Percentiles rank a stretch among this genome's conserved stretches.
Conservation (phyloP, 768 basidiomycete species). For the Auriscalpium orientale region DNA sequence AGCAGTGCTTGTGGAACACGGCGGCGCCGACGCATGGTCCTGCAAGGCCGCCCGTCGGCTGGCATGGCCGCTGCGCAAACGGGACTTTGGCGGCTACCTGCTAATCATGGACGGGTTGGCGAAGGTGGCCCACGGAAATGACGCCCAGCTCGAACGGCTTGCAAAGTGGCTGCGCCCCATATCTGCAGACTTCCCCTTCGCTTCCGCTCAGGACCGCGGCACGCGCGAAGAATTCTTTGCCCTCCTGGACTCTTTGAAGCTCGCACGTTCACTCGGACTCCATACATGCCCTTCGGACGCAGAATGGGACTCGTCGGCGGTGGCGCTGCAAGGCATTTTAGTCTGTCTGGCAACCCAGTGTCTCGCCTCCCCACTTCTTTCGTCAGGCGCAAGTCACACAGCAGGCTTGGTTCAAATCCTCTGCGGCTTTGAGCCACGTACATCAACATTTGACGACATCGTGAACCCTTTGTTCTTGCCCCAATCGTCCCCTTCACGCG, state of each 20-base stretch:
- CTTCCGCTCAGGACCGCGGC: background rate
- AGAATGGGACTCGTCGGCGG: background rate
- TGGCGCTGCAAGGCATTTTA: background rate
- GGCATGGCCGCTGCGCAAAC: constrained; percentile 22
- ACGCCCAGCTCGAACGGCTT: constrained; percentile 8
- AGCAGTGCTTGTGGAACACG: constrained; percentile 20
- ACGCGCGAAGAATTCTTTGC: background rate
- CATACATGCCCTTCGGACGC: background rate
- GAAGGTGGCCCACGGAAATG: background rate
- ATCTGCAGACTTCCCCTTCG: constrained; percentile 11
- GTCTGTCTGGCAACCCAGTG: background rate
- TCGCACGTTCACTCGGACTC: background rate
- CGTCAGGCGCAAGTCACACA: background rate
- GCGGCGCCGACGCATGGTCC: constrained; percentile 28
- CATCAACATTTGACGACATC: background rate
- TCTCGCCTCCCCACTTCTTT: background rate
- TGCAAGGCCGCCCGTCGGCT: constrained; percentile 35
- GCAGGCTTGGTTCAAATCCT: background rate
- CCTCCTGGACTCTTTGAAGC: background rate
- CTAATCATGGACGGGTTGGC: constrained; percentile 24
- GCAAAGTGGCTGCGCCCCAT: constrained; percentile 21
- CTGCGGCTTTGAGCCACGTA: background rate
- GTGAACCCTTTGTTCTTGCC: background rate
- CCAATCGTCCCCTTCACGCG: background rate
- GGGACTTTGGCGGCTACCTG: constrained; percentile 28